These are phyloP conservation scores for Dryas octopetala DNA, from an alignment of 306 rosid species.

Conservation along the genomic window DNA sequence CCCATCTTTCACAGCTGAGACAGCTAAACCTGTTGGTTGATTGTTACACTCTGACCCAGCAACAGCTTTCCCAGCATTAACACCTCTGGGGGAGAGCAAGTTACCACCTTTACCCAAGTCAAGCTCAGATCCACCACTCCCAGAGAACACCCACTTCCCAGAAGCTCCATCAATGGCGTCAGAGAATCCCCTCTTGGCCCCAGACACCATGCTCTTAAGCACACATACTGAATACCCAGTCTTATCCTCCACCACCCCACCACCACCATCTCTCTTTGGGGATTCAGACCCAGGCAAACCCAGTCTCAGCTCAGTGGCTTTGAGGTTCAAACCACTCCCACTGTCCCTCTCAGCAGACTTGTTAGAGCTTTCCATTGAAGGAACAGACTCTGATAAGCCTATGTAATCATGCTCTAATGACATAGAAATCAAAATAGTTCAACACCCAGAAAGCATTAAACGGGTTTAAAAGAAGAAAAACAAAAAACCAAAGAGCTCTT, in stretches of 20 bases:
- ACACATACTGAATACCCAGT: conserved; percentile 27
- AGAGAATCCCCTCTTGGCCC: conserved; percentile 90
- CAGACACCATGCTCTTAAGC: conserved; percentile 55
- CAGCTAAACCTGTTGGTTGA: conserved; percentile 41
- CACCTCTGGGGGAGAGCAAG: conserved; percentile 64
- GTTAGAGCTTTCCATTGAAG: conserved; percentile 64
- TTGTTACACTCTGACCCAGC: conserved; percentile 40
- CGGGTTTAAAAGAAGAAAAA: conserved; percentile 17
- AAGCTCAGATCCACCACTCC: conserved; percentile 62
- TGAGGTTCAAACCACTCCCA: conserved; percentile 57
- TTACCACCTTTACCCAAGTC: conserved; percentile 51
- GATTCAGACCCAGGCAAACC: conserved; percentile 89
- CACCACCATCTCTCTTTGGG: conserved; percentile 52
- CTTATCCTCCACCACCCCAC: conserved; percentile 31
- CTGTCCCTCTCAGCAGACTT: conserved; percentile 33
- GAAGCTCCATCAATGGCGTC: conserved; percentile 73
- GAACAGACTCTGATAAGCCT: conserved; percentile 54
- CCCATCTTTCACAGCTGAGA: conserved; percentile 51
- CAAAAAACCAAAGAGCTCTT: neutral
- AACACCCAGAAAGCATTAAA: conserved; percentile 37
- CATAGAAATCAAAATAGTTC: conserved; percentile 61
- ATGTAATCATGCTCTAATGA: conserved; percentile 67
- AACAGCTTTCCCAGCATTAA: conserved; percentile 33
- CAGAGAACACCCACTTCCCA: conserved; percentile 70
- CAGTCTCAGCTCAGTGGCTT: conserved; percentile 87